phyloP scores from a whole-genome alignment of 2,329 filamentous ascomycete species.

The Aspergillus pseudoviridinutans region DNA sequence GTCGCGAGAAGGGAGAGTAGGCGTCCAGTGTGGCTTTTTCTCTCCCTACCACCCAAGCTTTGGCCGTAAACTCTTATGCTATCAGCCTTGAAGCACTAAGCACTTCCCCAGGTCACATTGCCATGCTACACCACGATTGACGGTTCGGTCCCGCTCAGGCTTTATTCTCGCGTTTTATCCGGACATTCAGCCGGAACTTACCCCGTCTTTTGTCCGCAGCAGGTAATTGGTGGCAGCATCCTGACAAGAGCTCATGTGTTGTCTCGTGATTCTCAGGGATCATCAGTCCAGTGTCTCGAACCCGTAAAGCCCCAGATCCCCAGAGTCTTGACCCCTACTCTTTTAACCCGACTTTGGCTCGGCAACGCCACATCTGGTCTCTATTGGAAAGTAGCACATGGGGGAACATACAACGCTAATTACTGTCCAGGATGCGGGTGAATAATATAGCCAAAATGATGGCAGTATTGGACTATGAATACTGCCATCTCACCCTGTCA shows the following conservation, averaged over 20 bases:
- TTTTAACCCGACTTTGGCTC: background rate
- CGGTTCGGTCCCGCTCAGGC: background rate
- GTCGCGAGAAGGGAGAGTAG: background rate
- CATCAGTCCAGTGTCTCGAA: background rate
- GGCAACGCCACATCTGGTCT: background rate
- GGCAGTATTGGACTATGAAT: background rate
- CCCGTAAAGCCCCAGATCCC: background rate
- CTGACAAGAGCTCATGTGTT: background rate
- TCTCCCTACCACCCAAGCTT: background rate
- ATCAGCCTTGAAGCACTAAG: background rate
- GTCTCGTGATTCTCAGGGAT: background rate
- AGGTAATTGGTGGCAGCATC: background rate
- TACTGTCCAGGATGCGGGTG: background rate
- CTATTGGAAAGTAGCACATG: background rate
- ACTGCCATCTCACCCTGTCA: background rate
- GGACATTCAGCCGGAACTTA: constrained; percentile 3
- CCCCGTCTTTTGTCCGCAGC: background rate
- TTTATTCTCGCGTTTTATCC: background rate
- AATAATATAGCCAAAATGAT: constrained; percentile 7
- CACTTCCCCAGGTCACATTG: background rate
- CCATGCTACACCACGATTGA: background rate
- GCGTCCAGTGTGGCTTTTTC: background rate
- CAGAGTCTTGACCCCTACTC: background rate
- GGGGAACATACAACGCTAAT: background rate
- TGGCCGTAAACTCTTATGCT: background rate